Base-by-base conservation (phyloP, 2,329 filamentous ascomycete genomes). In the Alternaria hordeiaustralica region DNA sequence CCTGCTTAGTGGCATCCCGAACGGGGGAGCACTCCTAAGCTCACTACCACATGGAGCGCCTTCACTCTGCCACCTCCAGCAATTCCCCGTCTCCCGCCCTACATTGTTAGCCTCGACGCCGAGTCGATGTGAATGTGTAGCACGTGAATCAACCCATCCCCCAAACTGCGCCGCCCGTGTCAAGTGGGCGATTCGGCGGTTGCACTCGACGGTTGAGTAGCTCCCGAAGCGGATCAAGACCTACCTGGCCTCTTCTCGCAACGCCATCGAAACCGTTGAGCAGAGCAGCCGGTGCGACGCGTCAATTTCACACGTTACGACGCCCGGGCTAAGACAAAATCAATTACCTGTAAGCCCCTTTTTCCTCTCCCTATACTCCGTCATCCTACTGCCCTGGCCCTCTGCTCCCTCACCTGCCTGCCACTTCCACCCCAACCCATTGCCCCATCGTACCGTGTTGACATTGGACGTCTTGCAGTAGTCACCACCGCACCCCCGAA, bases 171-270 rank as follows among this genome's bases (percentile, higher is more conserved):
- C 28, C 44, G 50, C 54, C 30, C 28, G 30, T 36, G 20, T 36
- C 50, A 49, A 47, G 55, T 58, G 43, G 25, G 59, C 55, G 53
- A 64, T 55, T 51, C 49, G 28, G 41, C 51, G 36, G 56, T 62
- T 64, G 64, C 66, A 63, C 45, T 57, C 50, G 63, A 55, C 66
- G 63, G 60, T 65, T 61, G 55, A 63, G 59, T 58, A 65, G 65
- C 67, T 71, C 60, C 64, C 66, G 55, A 69, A 68, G 63, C 58
- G 54, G 60, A 64, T 59, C 63, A 63, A 65, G 61, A 68, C 71
- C 50, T 67, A 67, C 63, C 70, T 71, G 71, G 68, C 70, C 71
- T 67, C 67, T 72, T 70, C 67, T 58, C 56, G 55, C 65, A 54
- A 61, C 59, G 53, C 55, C 60, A 56, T 56, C 49, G 26, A 33